Conservation (phyloP, 257 asterid species). For the Plectranthus barbatus region DNA sequence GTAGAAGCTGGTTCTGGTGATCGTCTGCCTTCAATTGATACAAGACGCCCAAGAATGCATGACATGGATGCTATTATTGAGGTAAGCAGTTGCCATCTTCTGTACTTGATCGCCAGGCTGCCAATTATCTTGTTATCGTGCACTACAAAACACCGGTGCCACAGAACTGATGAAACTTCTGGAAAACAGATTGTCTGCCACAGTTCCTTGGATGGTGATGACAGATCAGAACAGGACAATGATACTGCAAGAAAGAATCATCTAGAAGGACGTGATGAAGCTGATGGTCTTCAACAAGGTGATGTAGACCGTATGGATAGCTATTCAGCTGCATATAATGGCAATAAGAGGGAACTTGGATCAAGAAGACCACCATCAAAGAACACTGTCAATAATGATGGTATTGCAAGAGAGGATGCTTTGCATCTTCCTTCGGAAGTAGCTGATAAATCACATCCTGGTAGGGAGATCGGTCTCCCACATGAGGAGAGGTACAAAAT, state of each 20-base stretch:
- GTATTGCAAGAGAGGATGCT: constrained; percentile 33
- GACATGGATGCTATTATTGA: constrained; percentile 82
- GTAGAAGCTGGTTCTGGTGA: constrained; percentile 84
- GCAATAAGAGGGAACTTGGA: constrained; percentile 34
- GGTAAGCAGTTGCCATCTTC: constrained; percentile 26
- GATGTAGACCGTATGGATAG: constrained; percentile 28
- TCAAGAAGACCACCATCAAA: constrained; percentile 36
- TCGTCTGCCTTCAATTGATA: constrained; percentile 81
- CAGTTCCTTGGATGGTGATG: constrained; percentile 46
- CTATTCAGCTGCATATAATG: constrained; percentile 35
- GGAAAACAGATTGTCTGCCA: constrained; percentile 67
- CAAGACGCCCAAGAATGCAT: constrained; percentile 77
- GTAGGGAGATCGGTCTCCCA: constrained; percentile 30
- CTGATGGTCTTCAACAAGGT: constrained; percentile 42
- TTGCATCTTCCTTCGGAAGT: constrained; percentile 27
- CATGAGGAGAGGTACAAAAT: constrained; percentile 48
- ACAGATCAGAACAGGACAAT: constrained; percentile 39
- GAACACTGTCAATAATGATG: constrained; percentile 22
- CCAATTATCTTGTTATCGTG: neutral
- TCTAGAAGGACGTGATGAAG: constrained; percentile 25
- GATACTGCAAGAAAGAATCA: constrained; percentile 24
- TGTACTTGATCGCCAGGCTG: neutral
- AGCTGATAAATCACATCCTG: constrained; percentile 21
- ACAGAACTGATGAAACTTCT: constrained; percentile 8
- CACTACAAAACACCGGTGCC: neutral